phyloP scores from a whole-genome alignment of 2,329 filamentous ascomycete species.

The Tympanopsis confertula region DNA sequence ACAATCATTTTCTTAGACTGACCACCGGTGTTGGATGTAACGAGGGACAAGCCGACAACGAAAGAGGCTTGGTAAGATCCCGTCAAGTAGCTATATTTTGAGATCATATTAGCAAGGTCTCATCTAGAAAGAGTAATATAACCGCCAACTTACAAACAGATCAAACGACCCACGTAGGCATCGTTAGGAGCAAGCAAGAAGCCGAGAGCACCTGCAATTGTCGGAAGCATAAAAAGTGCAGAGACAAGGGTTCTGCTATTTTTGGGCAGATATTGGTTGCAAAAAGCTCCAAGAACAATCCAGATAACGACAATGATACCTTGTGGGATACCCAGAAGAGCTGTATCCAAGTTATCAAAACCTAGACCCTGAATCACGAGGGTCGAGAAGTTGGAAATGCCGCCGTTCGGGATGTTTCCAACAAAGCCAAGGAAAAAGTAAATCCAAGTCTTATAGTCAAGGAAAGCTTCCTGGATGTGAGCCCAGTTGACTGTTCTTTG shows the following conservation, averaged over 20 bases:
- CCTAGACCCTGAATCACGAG: conserved; percentile 45
- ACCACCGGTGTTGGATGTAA: neutral
- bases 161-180: conserved; percentile 37
- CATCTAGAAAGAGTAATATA: conserved; percentile 1
- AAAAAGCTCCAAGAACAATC: conserved; percentile 26
- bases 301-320: neutral
- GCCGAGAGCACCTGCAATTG: conserved; percentile 45
- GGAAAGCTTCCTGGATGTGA: conserved; percentile 33
- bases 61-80: conserved; percentile 18
- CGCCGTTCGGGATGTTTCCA: conserved; percentile 40
- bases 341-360: conserved; percentile 38
- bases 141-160: conserved; percentile 31
- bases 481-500: conserved; percentile 34
- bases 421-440: conserved; percentile 38
- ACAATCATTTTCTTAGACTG: conserved; percentile 1
- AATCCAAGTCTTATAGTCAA: conserved; percentile 37
- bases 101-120: neutral
- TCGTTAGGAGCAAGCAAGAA: conserved; percentile 37
- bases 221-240: conserved; percentile 43
- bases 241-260: conserved; percentile 40
- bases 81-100: conserved; percentile 14
- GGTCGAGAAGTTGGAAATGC: conserved; percentile 45
- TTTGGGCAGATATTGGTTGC: conserved; percentile 23
- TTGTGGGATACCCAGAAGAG: conserved; percentile 23
- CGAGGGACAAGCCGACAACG: neutral